Percentiles rank a stretch among this genome's conserved stretches.
These are phyloP conservation scores for Tricholoma furcatifolium DNA, from an alignment of 768 basidiomycete genomes.

Conservation along the genomic window DNA sequence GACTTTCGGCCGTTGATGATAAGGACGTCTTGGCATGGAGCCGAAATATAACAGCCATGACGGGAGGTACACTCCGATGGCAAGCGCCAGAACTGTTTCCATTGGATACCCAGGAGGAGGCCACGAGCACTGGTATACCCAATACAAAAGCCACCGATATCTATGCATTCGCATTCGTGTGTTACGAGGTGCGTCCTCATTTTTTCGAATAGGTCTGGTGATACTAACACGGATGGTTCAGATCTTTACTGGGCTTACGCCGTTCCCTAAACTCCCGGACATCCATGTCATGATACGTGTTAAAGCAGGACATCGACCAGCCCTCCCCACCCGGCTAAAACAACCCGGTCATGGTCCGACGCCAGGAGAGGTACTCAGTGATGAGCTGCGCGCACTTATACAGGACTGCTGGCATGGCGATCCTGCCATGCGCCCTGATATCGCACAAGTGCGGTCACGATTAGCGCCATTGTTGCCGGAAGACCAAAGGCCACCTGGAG, in stretches of 20 bases:
- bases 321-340: background rate
- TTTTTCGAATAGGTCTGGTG: background rate
- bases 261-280: background rate
- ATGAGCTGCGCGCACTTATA: background rate
- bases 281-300: background rate
- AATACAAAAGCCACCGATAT: slow-evolving; percentile 18
- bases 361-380: background rate
- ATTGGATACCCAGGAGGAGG: background rate
- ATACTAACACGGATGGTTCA: background rate
- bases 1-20: slow-evolving; percentile 17
- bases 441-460: background rate
- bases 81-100: slow-evolving; percentile 21
- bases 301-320: background rate
- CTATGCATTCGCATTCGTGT: slow-evolving; percentile 14
- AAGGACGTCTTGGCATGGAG: slow-evolving; percentile 10
- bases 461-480: background rate
- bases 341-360: too few relatives aligned
- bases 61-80: slow-evolving; percentile 18
- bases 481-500: background rate
- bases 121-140: background rate
- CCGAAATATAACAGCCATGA: slow-evolving; percentile 5
- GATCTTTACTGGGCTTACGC: background rate
- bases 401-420: background rate
- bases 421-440: background rate
- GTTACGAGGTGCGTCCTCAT: background rate